These are phyloP conservation scores for Colletotrichum eremochloae DNA, from an alignment of 2,329 filamentous ascomycete genomes.

Conservation along the genomic window DNA sequence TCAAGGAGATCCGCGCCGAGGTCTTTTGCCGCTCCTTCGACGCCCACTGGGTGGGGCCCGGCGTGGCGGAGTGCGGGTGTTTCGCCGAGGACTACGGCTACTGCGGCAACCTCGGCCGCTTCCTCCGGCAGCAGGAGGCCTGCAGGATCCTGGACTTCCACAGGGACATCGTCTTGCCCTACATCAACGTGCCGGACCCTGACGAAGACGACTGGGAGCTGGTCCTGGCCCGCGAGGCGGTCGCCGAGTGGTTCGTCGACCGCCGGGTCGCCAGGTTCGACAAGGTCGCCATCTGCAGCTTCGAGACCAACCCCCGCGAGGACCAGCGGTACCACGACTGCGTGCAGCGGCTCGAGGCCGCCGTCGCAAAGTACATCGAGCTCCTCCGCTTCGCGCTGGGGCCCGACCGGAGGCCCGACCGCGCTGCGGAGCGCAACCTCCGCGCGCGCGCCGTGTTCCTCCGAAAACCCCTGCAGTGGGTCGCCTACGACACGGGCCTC, in stretches of 20 bases:
- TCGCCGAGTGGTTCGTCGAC: conserved; percentile 4
- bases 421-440: neutral
- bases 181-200: conserved; percentile 1
- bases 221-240: neutral
- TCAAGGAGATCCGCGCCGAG: conserved; percentile 5
- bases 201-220: conserved; percentile 4
- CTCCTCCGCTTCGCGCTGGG: neutral
- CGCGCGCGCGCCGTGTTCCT: conserved; percentile 10
- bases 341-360: neutral
- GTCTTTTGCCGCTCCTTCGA: conserved; percentile 7
- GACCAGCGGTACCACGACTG: conserved; percentile 11
- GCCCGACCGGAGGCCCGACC: neutral
- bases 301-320: neutral
- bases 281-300: neutral
- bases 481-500: conserved; percentile 17
- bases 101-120: conserved; percentile 15
- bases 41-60: neutral
- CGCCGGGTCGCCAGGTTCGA: neutral
- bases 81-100: conserved; percentile 3
- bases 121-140: conserved; percentile 7
- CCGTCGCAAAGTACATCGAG: neutral
- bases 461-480: conserved; percentile 5
- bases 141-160: neutral
- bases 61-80: neutral
- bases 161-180: conserved; percentile 1